Percentiles rank a stretch among this genome's conserved stretches.
phyloP scores from a whole-genome alignment of 2,329 filamentous ascomycete genomes.

The Curvularia verruculosa region DNA sequence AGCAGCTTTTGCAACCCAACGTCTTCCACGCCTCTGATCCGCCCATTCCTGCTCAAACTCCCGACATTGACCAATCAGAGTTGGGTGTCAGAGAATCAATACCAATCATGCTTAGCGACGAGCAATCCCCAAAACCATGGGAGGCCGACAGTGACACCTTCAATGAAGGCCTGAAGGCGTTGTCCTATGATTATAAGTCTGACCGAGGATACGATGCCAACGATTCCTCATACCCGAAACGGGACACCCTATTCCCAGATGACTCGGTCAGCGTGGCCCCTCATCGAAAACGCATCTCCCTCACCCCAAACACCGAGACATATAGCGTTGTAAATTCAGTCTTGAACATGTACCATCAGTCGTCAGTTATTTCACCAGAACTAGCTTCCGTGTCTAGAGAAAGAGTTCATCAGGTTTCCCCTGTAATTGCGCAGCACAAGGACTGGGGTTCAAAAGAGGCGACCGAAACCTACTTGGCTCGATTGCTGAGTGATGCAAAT shows the following conservation, averaged over 20 bases:
- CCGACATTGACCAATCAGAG: constrained; percentile 50
- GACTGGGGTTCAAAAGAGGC: constrained; percentile 62
- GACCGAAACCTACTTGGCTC: constrained; percentile 61
- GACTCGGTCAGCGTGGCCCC: constrained; percentile 49
- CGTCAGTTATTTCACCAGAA: constrained; percentile 47
- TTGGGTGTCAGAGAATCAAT: constrained; percentile 61
- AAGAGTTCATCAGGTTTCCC: constrained; percentile 56
- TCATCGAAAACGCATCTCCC: constrained; percentile 35
- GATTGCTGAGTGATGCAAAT: constrained; percentile 50
- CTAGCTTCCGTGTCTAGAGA: constrained; percentile 48
- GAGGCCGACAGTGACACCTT: constrained; percentile 13
- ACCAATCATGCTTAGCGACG: constrained; percentile 59
- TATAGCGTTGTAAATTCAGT: constrained; percentile 53
- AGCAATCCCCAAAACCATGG: constrained; percentile 30
- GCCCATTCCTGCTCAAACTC: constrained; percentile 17
- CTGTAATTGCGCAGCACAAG: constrained; percentile 59
- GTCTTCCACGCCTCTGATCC: constrained; percentile 32
- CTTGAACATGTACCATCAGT: constrained; percentile 51
- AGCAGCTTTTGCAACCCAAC: constrained; percentile 37
- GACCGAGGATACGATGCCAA: constrained; percentile 28
- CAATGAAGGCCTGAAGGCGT: constrained; percentile 20
- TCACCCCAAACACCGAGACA: constrained; percentile 50
- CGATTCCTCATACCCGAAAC: constrained; percentile 42
- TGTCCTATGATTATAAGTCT: constrained; percentile 22
- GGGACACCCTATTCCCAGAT: constrained; percentile 45